Percentiles rank a stretch among this genome's conserved stretches.
Conservation (phyloP, 371 early-diverging fungal species). For the Fennellomyces sp. region DNA sequence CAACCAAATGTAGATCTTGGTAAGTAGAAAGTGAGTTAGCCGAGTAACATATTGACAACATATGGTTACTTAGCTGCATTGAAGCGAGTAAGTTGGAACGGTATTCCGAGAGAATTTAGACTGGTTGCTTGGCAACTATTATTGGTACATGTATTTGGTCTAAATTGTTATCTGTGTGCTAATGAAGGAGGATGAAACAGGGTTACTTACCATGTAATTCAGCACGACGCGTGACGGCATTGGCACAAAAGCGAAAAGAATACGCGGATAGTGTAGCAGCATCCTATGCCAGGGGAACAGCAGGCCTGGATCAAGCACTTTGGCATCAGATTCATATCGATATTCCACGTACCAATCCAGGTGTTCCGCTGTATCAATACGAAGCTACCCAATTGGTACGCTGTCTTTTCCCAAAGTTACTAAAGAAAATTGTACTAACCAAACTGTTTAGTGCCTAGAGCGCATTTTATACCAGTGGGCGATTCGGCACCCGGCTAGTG, state of each 20-base stretch:
- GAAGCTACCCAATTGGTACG: slow-evolving; percentile 78
- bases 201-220: slow-evolving; percentile 89
- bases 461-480: slow-evolving; percentile 97
- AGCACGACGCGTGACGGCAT: slow-evolving; percentile 76
- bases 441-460: slow-evolving; percentile 71
- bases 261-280: slow-evolving; percentile 83
- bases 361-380: slow-evolving; percentile 81
- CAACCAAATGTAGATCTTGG: slow-evolving; percentile 78
- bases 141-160: slow-evolving; percentile 54
- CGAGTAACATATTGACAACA: neutral
- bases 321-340: slow-evolving; percentile 97
- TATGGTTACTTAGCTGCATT: slow-evolving; percentile 52
- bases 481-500: slow-evolving; percentile 96
- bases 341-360: slow-evolving; percentile 90
- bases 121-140: slow-evolving; percentile 91
- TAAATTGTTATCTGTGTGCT: neutral
- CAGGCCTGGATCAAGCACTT: slow-evolving; percentile 81
- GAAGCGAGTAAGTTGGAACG: slow-evolving; percentile 87
- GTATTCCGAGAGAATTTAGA: slow-evolving; percentile 85
- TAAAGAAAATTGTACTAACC: neutral
- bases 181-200: slow-evolving; percentile 22
- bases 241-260: slow-evolving; percentile 89
- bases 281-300: slow-evolving; percentile 79
- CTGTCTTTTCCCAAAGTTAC: neutral
- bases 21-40: slow-evolving; percentile 20